A percentile compares a stretch with the other conserved stretches of the same genome.
phyloP scores from a whole-genome alignment of 176 grass and related monocot genomes.

The Oryza officinalis region DNA sequence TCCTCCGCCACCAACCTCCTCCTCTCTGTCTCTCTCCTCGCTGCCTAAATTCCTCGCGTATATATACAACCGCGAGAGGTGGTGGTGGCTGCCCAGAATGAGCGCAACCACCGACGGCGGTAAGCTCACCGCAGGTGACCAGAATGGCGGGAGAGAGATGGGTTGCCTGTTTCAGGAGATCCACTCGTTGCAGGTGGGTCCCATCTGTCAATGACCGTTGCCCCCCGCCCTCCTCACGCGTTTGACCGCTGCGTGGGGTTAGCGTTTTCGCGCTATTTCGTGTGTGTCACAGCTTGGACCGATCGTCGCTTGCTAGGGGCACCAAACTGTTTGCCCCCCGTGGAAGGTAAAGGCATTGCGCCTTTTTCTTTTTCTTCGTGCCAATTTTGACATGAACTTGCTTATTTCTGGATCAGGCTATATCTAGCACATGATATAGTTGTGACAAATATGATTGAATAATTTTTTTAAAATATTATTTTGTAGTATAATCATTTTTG shows the following conservation, averaged over 20 bases:
- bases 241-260: slow-evolving; percentile 20
- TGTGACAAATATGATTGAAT: neutral
- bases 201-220: slow-evolving; percentile 30
- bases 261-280: neutral
- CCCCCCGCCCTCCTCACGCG: neutral
- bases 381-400: neutral
- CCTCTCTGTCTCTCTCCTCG: neutral
- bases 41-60: slow-evolving; percentile 14
- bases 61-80: slow-evolving; percentile 26
- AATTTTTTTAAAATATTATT: too few relatives aligned
- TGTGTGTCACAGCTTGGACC: slow-evolving; percentile 31
- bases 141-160: neutral
- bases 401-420: neutral
- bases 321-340: slow-evolving; percentile 26
- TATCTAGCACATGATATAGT: neutral
- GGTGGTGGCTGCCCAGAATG: slow-evolving; percentile 28
- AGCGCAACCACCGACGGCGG: slow-evolving; percentile 47
- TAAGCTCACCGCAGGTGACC: slow-evolving; percentile 46
- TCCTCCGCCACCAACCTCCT: neutral
- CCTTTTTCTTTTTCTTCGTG: neutral
- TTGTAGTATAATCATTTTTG: too few relatives aligned
- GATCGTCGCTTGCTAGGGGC: slow-evolving; percentile 30
- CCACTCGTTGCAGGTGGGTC: neutral
- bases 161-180: neutral
- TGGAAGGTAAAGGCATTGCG: neutral